phyloP scores from a whole-genome alignment of 441 rosid genomes.

The Eruca vesicaria region DNA sequence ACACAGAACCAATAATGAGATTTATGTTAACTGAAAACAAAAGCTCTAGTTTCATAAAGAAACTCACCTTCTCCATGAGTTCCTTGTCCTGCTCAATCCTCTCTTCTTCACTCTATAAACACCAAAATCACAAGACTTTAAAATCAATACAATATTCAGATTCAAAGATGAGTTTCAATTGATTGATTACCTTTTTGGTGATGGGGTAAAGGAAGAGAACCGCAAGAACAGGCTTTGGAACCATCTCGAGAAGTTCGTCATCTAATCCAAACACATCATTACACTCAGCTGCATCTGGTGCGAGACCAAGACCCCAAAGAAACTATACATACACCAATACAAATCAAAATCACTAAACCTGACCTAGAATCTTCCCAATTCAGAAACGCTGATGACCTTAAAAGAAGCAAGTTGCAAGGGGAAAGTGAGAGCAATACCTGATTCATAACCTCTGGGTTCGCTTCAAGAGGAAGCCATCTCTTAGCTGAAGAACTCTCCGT shows the following conservation, averaged over 20 bases:
- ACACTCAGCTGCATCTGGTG: conserved; percentile 69
- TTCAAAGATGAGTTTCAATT: background rate
- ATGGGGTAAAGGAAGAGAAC: conserved; percentile 90
- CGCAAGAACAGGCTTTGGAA: conserved; percentile 87
- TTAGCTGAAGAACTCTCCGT: conserved; percentile 60
- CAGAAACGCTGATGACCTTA: conserved; percentile 3
- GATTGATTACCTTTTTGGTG: conserved; percentile 54
- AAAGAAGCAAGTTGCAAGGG: background rate
- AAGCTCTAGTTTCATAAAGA: background rate
- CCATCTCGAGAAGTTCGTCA: conserved; percentile 81
- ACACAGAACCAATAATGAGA: conserved; percentile 1
- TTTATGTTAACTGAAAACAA: background rate
- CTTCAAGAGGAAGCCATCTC: conserved; percentile 98
- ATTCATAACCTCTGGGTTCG: conserved; percentile 93
- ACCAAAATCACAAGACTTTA: background rate
- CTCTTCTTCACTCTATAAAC: conserved; percentile 82
- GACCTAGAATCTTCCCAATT: background rate
- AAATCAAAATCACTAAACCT: background rate
- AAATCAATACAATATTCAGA: conserved; percentile 9
- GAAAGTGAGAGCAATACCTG: conserved; percentile 47
- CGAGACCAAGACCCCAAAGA: conserved; percentile 85
- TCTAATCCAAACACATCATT: conserved; percentile 88
- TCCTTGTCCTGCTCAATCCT: conserved; percentile 66
- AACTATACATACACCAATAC: conserved; percentile 41
- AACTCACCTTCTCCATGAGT: conserved; percentile 48